These are phyloP conservation scores for Cordia subcordata DNA, from an alignment of 257 asterid species.

Conservation along the genomic window DNA sequence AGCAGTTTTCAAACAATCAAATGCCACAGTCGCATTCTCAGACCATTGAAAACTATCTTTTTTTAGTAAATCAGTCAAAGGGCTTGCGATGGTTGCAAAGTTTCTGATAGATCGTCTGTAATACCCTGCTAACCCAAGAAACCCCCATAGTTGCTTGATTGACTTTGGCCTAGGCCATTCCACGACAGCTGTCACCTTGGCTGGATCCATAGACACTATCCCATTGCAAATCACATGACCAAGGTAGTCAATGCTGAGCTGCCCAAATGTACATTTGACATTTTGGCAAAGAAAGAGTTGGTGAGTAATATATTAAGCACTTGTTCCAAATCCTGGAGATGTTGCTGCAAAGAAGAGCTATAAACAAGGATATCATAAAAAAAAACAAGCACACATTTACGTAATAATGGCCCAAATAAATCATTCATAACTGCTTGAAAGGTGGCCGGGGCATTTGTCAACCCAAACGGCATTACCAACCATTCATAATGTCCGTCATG, in stretches of 20 bases:
- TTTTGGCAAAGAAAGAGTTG: neutral
- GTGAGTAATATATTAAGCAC: neutral
- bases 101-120: neutral
- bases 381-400: conserved; percentile 12
- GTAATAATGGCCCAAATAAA: neutral
- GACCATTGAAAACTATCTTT: neutral
- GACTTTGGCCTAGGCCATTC: conserved; percentile 8
- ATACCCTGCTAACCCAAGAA: conserved; percentile 14
- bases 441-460: conserved; percentile 15
- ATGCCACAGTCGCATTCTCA: neutral
- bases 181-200: neutral
- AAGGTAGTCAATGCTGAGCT: neutral
- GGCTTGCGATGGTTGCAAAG: neutral
- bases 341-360: neutral
- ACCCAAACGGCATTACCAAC: neutral
- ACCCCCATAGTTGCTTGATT: conserved; percentile 4
- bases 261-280: conserved; percentile 2
- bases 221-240: conserved; percentile 4
- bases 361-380: conserved; percentile 12
- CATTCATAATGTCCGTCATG: too few species aligned
- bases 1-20: neutral
- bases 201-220: conserved; percentile 1
- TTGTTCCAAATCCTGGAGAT: neutral
- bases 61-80: neutral
- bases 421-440: conserved; percentile 14